Base-by-base conservation (phyloP, 805 yeast species). In the Yarrowia phangngaensis region DNA sequence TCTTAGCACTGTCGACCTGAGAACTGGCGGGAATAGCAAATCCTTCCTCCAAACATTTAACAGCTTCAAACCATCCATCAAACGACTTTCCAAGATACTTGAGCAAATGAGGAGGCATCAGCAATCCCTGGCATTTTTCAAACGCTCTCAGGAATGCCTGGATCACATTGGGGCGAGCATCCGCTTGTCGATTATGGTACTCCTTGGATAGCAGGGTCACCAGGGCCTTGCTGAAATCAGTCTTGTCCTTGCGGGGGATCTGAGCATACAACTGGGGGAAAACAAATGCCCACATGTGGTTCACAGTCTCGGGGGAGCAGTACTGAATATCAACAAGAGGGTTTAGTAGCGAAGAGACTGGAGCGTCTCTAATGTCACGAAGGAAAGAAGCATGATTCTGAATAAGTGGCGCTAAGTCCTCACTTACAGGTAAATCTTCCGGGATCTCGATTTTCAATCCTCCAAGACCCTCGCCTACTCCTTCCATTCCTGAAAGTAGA, bases 181-280 rank as follows among this genome's bases (percentile, higher is more conserved):
- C 92, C 36, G 83, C 79, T 66, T 94, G 98, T 36, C 95, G 76
- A n/a, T 81, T 77, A 59, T 90, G 97, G 60, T 86, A 94, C 55
- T 92, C 97, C 60, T 86, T 87, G 0, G 97, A 83, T 34, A 92
- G 66, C 35, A 92, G 68, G 0, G 83, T 74, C 12, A 87, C 87
- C 56, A 90, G 70, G 12, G 84, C 77, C 49, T 92, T 79, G n/a
- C 87, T 75, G 62, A 92, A 82, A 31, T 88, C 95, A 51, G 82
- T 77, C 56, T 82, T 80, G 52, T 89, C 95, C 48, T 90, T 79
- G 19, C 79, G 73, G 8, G 89, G 83, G 47, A 90, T 76, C 2
- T 88, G 75, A 29, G 72, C 63, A 65, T 83, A 87, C 0, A 88
- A 85, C 29, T 79, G 74, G 1, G 95, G 95, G 72, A 92, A 92